A percentile compares a stretch with the other conserved stretches of the same genome.
Evolutionary conservation across 768 basidiomycete genomes (phyloP).

Genomic region (Paxillus ammoniavirescens): DNA sequence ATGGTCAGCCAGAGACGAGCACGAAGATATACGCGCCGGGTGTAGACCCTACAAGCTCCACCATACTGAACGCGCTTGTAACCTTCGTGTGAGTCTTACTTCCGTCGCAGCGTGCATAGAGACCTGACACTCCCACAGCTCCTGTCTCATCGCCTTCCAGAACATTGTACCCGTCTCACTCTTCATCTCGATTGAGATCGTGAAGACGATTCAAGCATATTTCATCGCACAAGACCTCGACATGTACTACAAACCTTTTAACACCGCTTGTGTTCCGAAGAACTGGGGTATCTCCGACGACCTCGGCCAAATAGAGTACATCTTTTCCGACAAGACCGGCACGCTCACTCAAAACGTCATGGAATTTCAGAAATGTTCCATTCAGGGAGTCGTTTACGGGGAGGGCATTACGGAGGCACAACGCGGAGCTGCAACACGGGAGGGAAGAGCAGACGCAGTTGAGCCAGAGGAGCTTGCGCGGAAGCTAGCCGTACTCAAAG

Average conservation of each 20-base stretch:
- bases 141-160: constrained; percentile 93
- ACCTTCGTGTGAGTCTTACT: constrained; percentile 78
- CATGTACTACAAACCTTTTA: constrained; percentile 90
- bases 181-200: constrained; percentile 97
- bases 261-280: constrained; percentile 90
- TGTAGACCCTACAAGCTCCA: constrained; percentile 57
- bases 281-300: constrained; percentile 99
- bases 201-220: constrained; percentile 96
- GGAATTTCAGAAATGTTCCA: constrained; percentile 97
- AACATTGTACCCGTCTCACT: constrained; percentile 96
- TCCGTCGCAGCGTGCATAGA: background rate
- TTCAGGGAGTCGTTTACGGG: constrained; percentile 81
- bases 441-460: constrained; percentile 64
- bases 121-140: constrained; percentile 43
- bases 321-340: constrained; percentile 92
- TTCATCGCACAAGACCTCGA: constrained; percentile 96
- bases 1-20: constrained; percentile 60
- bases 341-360: constrained; percentile 98
- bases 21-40: constrained; percentile 69
- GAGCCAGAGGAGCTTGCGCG: constrained; percentile 71
- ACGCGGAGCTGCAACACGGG: constrained; percentile 83
- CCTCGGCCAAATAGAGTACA: constrained; percentile 96
- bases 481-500: constrained; percentile 63
- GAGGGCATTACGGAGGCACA: constrained; percentile 96
- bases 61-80: constrained; percentile 73